phyloP scores from a whole-genome alignment of 2,329 filamentous ascomycete species.

The Penicillium sp. region DNA sequence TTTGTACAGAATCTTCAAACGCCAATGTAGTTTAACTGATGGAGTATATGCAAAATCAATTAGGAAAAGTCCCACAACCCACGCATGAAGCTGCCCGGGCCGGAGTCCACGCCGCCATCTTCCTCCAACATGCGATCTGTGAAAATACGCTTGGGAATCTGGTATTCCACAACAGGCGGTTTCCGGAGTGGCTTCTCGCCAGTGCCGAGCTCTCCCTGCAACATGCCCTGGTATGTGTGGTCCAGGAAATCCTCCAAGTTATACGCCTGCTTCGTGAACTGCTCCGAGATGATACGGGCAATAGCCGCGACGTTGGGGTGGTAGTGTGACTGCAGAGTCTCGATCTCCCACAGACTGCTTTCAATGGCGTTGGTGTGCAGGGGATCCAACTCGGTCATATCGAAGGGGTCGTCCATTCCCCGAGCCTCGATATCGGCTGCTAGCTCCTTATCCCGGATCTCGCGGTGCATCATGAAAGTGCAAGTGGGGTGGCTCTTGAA shows the following conservation, averaged over 20 bases:
- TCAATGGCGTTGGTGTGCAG: conserved; percentile 85
- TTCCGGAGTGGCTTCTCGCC: conserved; percentile 76
- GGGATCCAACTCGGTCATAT: conserved; percentile 72
- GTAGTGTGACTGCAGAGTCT: conserved; percentile 87
- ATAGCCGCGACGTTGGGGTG: conserved; percentile 96
- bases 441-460: conserved; percentile 57
- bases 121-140: conserved; percentile 42
- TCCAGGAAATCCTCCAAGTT: conserved; percentile 97
- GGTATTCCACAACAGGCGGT: conserved; percentile 83
- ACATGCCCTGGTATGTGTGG: conserved; percentile 74
- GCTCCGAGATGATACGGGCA: conserved; percentile 88
- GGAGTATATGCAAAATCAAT: conserved; percentile 17
- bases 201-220: conserved; percentile 71
- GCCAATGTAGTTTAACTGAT: conserved; percentile 4
- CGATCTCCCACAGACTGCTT: conserved; percentile 91
- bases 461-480: conserved; percentile 94
- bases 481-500: conserved; percentile 85
- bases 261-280: conserved; percentile 94
- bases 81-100: conserved; percentile 37
- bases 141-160: conserved; percentile 86
- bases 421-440: conserved; percentile 60
- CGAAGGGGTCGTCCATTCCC: conserved; percentile 73
- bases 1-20: not conserved
- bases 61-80: conserved; percentile 38
- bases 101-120: conserved; percentile 40